Base-by-base conservation (phyloP, 108 stramenopile genomes). In the Bacterosira constricta region DNA sequence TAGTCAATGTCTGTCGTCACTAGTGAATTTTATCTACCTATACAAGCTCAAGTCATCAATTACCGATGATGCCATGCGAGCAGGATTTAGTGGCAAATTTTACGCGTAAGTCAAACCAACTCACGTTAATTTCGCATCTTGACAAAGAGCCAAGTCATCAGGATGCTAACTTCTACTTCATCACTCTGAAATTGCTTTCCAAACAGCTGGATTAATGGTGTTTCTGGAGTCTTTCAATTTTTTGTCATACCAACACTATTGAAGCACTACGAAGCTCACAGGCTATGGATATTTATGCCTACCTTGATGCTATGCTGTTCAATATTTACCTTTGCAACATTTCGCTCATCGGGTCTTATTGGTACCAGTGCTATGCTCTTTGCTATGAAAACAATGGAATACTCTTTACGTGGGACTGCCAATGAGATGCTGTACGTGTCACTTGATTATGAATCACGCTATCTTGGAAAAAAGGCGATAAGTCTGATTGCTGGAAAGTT, bases 401-500 rank as follows among this genome's bases (percentile, higher is more conserved):
- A 87, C 64, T 82, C 81, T 11, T 35, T 87, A 1, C 70, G 86
- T 25, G 77, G 81, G 0, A 70, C 79, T 13, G 75, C 79, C 18
- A 79, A 71, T 34, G 86, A 87, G 68, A 79, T 83, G 79, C 53
- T 86, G 49, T 87, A 82, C 68, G 84, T 75, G 1, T 57, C 68
- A n/a, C 44, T 87, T 9, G 86, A 87, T 39, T 87, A 83, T 51
- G 84, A 87, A 73, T 83, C 82, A 6, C 55, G 84, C 38, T 87
- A 83, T 56, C 30, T 87, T 11, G 86, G 83, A 13, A 87, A 87
- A 71, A 78, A 87, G 58, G 73, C 76, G 0, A 83, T 87, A 15
- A 80, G 60, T 50, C 47, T 87, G 65, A 63, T 87, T 25, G 86
- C 80, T 6, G 80, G 84, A 8, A 84, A 85, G 31, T 63, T 87